These are phyloP conservation scores for Aquilaria malaccensis DNA, from an alignment of 345 rosid species.

Conservation along the genomic window DNA sequence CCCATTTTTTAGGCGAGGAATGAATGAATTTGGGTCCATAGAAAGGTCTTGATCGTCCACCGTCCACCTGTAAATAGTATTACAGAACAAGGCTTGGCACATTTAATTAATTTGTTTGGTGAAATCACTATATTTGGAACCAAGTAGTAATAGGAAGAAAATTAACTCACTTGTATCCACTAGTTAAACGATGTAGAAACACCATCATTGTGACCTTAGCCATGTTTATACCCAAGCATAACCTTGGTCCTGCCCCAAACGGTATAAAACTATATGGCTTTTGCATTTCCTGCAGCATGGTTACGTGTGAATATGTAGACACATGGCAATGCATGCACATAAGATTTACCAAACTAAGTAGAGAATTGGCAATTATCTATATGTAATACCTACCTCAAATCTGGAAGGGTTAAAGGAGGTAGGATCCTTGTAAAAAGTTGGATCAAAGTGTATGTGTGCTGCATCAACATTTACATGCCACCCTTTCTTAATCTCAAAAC, in stretches of 20 bases:
- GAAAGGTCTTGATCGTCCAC: constrained; percentile 35
- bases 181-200: constrained; percentile 40
- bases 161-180: constrained; percentile 27
- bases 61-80: constrained; percentile 30
- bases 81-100: too few relatives aligned
- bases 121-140: too few relatives aligned
- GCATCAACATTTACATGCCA: constrained; percentile 52
- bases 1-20: constrained; percentile 47
- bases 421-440: constrained; percentile 34
- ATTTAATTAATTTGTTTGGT: too few relatives aligned
- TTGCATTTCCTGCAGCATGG: constrained; percentile 34
- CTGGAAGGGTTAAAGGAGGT: constrained; percentile 46
- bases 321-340: too few relatives aligned
- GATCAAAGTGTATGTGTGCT: constrained; percentile 43
- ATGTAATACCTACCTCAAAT: constrained; percentile 32
- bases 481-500: constrained; percentile 44
- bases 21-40: constrained; percentile 19
- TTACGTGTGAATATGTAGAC: background rate
- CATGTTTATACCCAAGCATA: constrained; percentile 54
- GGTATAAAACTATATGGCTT: constrained; percentile 52
- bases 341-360: background rate
- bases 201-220: constrained; percentile 44
- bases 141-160: background rate
- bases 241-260: constrained; percentile 51
- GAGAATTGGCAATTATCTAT: background rate